These are phyloP conservation scores for Botrytis aclada DNA, from an alignment of 2,329 filamentous ascomycete genomes.

Conservation along the genomic window DNA sequence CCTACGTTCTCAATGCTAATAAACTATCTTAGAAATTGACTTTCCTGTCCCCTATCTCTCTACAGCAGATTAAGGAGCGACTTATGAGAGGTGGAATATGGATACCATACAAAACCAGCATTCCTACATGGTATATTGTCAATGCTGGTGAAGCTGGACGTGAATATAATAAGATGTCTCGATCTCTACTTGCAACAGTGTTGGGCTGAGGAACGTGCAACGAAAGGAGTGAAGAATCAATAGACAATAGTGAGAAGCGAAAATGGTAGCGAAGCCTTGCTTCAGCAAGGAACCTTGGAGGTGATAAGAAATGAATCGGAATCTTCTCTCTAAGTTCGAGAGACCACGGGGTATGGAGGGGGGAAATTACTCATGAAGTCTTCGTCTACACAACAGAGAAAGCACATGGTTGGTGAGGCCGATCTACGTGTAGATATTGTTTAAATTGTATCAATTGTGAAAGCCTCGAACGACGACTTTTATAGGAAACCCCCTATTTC, in stretches of 20 bases:
- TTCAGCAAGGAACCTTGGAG: too few relatives aligned
- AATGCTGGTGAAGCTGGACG: background rate
- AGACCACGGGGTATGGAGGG: too few relatives aligned
- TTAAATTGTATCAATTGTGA: too few relatives aligned
- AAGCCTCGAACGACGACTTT: background rate
- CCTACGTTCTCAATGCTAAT: background rate
- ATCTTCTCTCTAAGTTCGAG: too few relatives aligned
- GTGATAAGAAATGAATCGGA: too few relatives aligned
- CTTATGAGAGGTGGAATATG: fast-evolving
- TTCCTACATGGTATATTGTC: background rate
- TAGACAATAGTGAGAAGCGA: too few relatives aligned
- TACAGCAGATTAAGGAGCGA: background rate
- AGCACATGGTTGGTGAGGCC: too few relatives aligned
- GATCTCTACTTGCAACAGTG: background rate
- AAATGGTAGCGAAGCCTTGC: too few relatives aligned
- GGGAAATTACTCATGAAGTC: too few relatives aligned
- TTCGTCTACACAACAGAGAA: too few relatives aligned
- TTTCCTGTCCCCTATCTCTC: background rate
- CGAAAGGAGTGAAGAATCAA: background rate
- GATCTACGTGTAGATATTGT: too few relatives aligned
- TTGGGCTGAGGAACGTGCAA: background rate
- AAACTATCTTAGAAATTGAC: background rate
- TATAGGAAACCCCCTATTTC: fast-evolving
- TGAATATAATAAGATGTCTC: background rate
- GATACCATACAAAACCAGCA: background rate